Conservation (phyloP, 176 grass and related monocot genomes). For the Microstegium vimineum region DNA sequence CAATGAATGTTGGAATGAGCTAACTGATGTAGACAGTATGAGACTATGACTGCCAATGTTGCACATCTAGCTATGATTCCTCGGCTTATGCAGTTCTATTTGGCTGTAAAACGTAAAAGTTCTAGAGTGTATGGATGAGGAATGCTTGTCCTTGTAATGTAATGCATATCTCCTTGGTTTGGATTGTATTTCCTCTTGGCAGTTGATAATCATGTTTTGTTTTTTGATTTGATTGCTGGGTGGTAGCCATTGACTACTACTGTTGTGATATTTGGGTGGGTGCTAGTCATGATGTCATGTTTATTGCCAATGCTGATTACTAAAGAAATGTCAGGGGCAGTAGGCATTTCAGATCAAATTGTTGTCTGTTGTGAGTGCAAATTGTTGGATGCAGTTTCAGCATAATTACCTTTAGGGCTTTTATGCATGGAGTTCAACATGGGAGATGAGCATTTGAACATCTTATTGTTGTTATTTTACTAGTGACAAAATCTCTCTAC, state of each 20-base stretch:
- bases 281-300: not conserved
- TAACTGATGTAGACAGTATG: not conserved
- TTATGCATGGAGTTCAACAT: not conserved
- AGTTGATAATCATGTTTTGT: not conserved
- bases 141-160: not conserved
- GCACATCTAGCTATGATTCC: not conserved
- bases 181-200: not conserved
- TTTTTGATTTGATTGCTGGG: not conserved
- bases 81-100: not conserved
- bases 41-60: not conserved
- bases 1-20: not conserved
- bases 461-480: not conserved
- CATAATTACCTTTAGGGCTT: not conserved
- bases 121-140: not conserved
- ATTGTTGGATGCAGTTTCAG: not conserved
- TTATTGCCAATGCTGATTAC: not conserved
- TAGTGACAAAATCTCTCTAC: not conserved
- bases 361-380: not conserved
- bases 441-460: not conserved
- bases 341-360: not conserved
- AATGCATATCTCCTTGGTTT: not conserved
- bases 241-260: not conserved
- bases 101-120: not conserved
- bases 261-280: not conserved
- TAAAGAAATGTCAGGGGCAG: not conserved